phyloP scores from a whole-genome alignment of 805 yeast species.

The Yamadazyma sp. region DNA sequence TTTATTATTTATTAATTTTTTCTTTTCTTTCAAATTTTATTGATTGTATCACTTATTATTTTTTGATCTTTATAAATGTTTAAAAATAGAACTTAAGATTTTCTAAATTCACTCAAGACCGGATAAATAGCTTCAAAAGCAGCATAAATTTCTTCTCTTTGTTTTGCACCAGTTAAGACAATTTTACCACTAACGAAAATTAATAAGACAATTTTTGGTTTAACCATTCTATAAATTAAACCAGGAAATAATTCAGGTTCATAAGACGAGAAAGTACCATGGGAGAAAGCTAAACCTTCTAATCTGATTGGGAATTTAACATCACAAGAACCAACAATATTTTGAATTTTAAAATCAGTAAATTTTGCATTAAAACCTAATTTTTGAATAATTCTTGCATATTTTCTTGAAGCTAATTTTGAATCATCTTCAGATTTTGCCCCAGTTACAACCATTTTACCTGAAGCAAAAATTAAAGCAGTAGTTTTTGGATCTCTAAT shows the following conservation, averaged over 20 bases:
- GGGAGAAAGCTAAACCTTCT: conserved; percentile 96
- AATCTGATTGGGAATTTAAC: conserved; percentile 96
- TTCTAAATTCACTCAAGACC: conserved; percentile 95
- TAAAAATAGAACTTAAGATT: conserved; percentile 39
- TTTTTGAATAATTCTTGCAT: conserved; percentile 96
- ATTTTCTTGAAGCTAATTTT: conserved; percentile 95
- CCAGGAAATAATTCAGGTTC: conserved; percentile 99
- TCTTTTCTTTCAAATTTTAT: too few relatives aligned
- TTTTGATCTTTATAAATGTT: not conserved
- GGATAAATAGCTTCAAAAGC: conserved; percentile 99
- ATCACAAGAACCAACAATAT: conserved; percentile 98
- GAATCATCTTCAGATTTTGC: conserved; percentile 98
- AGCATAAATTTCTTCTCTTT: conserved; percentile 96
- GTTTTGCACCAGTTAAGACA: conserved; percentile 97
- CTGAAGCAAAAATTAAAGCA: conserved; percentile 95
- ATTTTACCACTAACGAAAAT: conserved; percentile 97
- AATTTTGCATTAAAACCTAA: conserved; percentile 97
- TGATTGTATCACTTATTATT: not conserved
- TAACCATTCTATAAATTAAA: conserved; percentile 97
- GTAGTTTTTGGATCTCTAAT: conserved; percentile 98
- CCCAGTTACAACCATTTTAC: conserved; percentile 99
- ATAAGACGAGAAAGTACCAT: conserved; percentile 97
- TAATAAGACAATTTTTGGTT: conserved; percentile 93
- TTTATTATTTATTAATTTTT: too few relatives aligned
- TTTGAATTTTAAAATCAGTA: conserved; percentile 96